A percentile compares a stretch with the other conserved stretches of the same genome.
Conservation (phyloP, 306 rosid species). For the Rubus parviflorus region DNA sequence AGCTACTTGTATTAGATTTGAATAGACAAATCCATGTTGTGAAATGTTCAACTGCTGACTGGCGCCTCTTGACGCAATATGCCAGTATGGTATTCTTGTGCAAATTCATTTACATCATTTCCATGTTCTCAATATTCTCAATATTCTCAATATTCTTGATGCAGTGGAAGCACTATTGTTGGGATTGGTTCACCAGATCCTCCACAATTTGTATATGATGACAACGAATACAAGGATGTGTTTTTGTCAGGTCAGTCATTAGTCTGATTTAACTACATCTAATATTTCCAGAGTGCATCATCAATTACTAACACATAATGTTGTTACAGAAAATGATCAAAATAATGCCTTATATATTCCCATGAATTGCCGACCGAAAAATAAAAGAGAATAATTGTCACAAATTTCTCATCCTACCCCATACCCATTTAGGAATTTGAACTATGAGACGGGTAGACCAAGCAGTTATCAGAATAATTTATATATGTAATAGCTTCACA, state of each 20-base stretch:
- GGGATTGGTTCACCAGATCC: conserved; percentile 98
- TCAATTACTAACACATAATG: neutral
- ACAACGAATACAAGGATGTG: conserved; percentile 70
- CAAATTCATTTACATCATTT: neutral
- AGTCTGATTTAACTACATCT: conserved; percentile 16
- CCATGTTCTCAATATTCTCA: conserved; percentile 25
- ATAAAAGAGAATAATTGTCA: neutral
- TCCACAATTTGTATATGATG: conserved; percentile 83
- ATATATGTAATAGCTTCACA: neutral
- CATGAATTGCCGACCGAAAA: neutral
- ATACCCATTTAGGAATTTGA: neutral
- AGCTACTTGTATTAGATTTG: neutral
- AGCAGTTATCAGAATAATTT: neutral
- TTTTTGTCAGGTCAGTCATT: conserved; percentile 86
- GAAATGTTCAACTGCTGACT: neutral
- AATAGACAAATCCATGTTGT: neutral
- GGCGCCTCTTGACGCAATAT: neutral
- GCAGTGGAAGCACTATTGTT: conserved; percentile 98
- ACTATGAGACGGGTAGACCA: neutral
- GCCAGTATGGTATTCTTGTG: neutral
- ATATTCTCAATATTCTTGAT: conserved; percentile 35
- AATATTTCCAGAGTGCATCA: neutral
- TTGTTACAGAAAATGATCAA: neutral
- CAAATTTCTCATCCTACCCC: neutral
- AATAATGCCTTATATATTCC: neutral